These are phyloP conservation scores for Colletotrichum lini DNA, from an alignment of 2,329 filamentous ascomycete genomes.

Conservation along the genomic window DNA sequence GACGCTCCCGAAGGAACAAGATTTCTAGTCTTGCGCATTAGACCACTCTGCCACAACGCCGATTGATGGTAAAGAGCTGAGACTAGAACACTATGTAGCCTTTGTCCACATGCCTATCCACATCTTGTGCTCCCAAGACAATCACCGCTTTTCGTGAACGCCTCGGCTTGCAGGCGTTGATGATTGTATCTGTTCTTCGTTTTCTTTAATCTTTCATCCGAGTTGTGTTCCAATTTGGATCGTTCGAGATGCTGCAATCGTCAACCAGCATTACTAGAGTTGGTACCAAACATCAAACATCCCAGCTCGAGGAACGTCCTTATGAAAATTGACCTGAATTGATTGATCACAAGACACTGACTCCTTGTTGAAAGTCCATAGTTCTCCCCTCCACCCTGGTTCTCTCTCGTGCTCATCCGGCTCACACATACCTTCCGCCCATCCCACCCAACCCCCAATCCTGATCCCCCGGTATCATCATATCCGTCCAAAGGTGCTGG, in stretches of 20 bases:
- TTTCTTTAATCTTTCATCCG: too few relatives aligned
- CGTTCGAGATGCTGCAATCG: too few relatives aligned
- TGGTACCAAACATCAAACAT: neutral
- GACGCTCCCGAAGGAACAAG: constrained; percentile 30
- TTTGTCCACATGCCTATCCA: too few relatives aligned
- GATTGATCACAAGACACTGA: neutral
- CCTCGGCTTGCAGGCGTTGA: too few relatives aligned
- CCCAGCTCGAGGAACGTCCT: neutral
- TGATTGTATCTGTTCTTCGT: too few relatives aligned
- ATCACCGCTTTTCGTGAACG: too few relatives aligned
- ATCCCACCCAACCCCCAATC: neutral
- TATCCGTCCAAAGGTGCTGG: neutral
- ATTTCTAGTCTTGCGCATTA: constrained; percentile 34
- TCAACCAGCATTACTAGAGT: too few relatives aligned
- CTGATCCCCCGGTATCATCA: neutral
- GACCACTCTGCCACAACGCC: constrained; percentile 32
- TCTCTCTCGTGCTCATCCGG: neutral
- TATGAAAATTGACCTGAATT: neutral
- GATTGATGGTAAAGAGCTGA: too few relatives aligned
- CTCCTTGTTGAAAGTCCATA: neutral
- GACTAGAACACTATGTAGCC: too few relatives aligned
- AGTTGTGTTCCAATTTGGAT: too few relatives aligned
- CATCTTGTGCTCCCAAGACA: too few relatives aligned
- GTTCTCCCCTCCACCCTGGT: neutral
- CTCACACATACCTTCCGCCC: neutral